Evolutionary conservation across 2,329 filamentous ascomycete species (phyloP), one percentile per base, ranked within the genome.

Genomic region (Fragosphaeria purpurea): DNA sequence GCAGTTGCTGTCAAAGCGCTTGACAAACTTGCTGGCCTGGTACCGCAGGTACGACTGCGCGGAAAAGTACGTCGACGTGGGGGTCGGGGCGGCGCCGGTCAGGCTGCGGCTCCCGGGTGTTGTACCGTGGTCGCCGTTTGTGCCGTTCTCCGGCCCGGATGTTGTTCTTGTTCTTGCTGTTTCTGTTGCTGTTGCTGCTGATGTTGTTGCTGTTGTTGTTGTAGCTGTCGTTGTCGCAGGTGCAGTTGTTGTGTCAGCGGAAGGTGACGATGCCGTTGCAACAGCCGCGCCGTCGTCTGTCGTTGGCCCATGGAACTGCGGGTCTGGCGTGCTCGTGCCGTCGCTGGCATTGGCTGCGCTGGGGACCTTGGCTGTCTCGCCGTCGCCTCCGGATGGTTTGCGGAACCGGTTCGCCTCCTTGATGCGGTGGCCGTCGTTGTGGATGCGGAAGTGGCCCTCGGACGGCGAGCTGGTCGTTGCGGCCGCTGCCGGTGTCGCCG

Each of bases 31-130:
- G 60, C 85, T 80, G 50, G 89, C 91, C 68, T 98, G 93, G 67
- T 98, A 98, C 22, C 93, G 86, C 42, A 98, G 79, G 67, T 98
- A 98, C 0, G 90, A 96, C 66, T 98, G 93, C 1, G 93, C 93
- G 0, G 93, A 97, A 69, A 97, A 98, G 68, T 96, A 96, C n/a
- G 88, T 93, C 7, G 83, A 82, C 0, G 80, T 78, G 6, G 77
- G 67, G 0, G 79, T 77, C 8, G 76, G 67, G 50, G 75, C 55
- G 55, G 61, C 65, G 47, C 73, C 75, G 0, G 74, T 72, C 31
- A 76, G 61, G 48, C 69, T 72, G 65, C 69, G 66, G n/a, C 31
- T 22, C 22, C 22, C 22, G 22, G 22, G 22, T 22, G 22, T 22
- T 22, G 22, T 22, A 3, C 22, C 22, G 22, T 22, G 22, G 22